These are phyloP conservation scores for Gossypium australe DNA, from an alignment of 345 rosid genomes.

Conservation along the genomic window DNA sequence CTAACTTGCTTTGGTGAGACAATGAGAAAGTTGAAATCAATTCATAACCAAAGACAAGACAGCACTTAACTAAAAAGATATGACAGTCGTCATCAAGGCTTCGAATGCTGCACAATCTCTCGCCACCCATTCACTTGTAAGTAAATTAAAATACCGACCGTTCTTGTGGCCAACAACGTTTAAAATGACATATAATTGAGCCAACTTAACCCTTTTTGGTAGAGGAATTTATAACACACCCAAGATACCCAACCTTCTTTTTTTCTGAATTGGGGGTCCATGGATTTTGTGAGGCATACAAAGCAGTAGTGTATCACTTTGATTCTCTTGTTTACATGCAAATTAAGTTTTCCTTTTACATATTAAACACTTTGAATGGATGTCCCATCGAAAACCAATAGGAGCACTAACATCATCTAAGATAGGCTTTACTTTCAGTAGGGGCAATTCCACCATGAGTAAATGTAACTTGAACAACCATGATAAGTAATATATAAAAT, in stretches of 20 bases:
- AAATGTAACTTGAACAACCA: background rate
- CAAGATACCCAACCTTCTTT: background rate
- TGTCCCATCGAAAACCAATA: conserved; percentile 1
- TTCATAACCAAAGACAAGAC: background rate
- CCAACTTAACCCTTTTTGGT: background rate
- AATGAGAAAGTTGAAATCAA: background rate
- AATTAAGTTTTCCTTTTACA: background rate
- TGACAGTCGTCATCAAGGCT: background rate
- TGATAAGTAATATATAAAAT: too few relatives aligned
- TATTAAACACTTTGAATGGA: background rate
- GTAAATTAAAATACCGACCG: background rate
- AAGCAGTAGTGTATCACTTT: too few relatives aligned
- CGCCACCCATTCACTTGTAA: background rate
- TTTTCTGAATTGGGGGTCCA: too few relatives aligned
- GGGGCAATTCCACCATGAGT: background rate
- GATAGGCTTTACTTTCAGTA: background rate
- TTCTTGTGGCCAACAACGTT: too few relatives aligned
- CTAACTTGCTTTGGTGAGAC: background rate
- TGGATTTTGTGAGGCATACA: background rate
- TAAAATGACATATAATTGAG: background rate
- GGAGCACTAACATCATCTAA: conserved; percentile 2
- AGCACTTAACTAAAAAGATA: background rate
- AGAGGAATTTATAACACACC: background rate
- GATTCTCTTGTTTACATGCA: background rate
- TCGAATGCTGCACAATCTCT: conserved; percentile 9